Evolutionary conservation across 2,329 filamentous ascomycete species (phyloP).

Genomic region (Diaporthe sp.): DNA sequence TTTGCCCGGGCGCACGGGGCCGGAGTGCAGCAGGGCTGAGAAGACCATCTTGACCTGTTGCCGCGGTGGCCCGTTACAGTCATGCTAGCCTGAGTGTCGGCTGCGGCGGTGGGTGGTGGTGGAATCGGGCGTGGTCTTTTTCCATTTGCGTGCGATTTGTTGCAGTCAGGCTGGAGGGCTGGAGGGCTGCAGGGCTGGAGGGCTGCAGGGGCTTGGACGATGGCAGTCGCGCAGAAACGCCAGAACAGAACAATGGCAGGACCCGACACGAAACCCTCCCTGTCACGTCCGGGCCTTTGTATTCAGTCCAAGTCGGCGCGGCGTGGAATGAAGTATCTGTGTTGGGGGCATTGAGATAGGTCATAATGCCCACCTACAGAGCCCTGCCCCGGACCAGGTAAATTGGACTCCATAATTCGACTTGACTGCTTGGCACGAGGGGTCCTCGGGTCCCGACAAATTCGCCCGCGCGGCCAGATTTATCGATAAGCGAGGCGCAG

Average conservation of each 20-base stretch:
- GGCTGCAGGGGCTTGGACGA: background rate
- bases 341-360: constrained; percentile 21
- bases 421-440: constrained; percentile 14
- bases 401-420: constrained; percentile 24
- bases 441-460: constrained; percentile 27
- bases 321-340: background rate
- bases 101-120: constrained; percentile 1
- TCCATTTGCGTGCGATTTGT: constrained; percentile 10
- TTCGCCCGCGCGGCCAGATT: constrained; percentile 11
- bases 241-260: constrained; percentile 1
- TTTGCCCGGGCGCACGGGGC: constrained; percentile 38
- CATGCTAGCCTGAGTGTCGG: constrained; percentile 15
- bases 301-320: background rate
- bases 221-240: background rate
- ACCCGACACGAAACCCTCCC: background rate
- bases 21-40: constrained; percentile 54
- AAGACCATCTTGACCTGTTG: constrained; percentile 59
- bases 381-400: constrained; percentile 2
- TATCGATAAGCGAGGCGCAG: constrained; percentile 30
- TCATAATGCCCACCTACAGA: background rate
- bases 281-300: background rate
- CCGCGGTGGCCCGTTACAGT: constrained; percentile 41
- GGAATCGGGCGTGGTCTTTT: background rate
- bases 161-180: background rate
- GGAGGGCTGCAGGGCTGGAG: no score